These are phyloP conservation scores for Exophiala aquamarina DNA, from an alignment of 2,329 filamentous ascomycete species.

Conservation along the genomic window DNA sequence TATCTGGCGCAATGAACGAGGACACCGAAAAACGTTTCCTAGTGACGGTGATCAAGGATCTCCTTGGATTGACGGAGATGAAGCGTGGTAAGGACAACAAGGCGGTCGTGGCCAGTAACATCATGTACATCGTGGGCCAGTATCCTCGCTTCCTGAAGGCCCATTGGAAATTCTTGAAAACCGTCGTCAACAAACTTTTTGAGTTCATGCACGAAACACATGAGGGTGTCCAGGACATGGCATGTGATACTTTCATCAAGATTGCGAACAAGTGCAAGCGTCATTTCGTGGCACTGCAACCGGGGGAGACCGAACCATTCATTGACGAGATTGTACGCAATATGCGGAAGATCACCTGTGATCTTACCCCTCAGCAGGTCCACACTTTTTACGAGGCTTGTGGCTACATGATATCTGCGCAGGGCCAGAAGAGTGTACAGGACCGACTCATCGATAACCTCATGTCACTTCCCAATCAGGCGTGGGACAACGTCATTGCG, in stretches of 20 bases:
- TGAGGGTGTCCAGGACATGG: conserved; percentile 99
- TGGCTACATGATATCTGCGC: conserved; percentile 97
- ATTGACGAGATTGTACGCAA: conserved; percentile 98
- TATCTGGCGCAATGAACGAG: conserved; percentile 98
- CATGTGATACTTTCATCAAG: conserved; percentile 99
- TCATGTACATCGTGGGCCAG: conserved; percentile 99
- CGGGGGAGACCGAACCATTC: conserved; percentile 91
- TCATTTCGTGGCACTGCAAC: conserved; percentile 94
- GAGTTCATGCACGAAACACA: conserved; percentile 99
- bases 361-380: conserved; percentile 93
- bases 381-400: conserved; percentile 99
- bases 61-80: conserved; percentile 96
- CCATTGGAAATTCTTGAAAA: conserved; percentile 99
- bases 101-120: conserved; percentile 97
- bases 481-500: conserved; percentile 93
- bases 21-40: conserved; percentile 98
- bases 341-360: conserved; percentile 92
- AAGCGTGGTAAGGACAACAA: conserved; percentile 99
- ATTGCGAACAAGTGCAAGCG: conserved; percentile 97
- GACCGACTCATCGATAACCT: conserved; percentile 87
- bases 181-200: conserved; percentile 98
- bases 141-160: conserved; percentile 98
- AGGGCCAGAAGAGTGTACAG: conserved; percentile 91
- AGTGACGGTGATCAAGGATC: conserved; percentile 97
- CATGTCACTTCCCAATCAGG: conserved; percentile 89